Evolutionary conservation across 2,329 filamentous ascomycete genomes (phyloP).

Genomic region (Arachnopeziza araneosa): DNA sequence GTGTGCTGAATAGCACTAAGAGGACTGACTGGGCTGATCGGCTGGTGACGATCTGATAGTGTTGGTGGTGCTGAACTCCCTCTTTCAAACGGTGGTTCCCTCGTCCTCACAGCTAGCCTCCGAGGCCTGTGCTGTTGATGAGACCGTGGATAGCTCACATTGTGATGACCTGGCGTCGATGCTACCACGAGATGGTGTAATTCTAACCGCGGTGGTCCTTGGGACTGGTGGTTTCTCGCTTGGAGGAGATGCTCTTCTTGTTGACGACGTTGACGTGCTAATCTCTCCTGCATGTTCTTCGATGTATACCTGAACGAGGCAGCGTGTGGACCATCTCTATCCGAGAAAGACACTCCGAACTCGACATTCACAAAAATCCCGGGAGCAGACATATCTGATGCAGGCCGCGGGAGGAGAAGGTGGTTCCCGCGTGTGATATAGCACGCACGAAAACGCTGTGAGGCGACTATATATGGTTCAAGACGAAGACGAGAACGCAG

Average conservation of each 20-base stretch:
- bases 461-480: no score
- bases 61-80: constrained; percentile 26
- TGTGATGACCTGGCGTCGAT: constrained; percentile 4
- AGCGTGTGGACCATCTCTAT: constrained; percentile 19
- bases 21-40: constrained; percentile 6
- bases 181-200: constrained; percentile 4
- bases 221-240: constrained; percentile 1
- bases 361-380: constrained; percentile 27
- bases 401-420: background rate
- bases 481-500: background rate
- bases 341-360: constrained; percentile 25
- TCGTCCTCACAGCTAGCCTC: constrained; percentile 11
- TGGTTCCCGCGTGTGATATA: background rate
- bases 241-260: constrained; percentile 13
- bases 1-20: constrained; percentile 16
- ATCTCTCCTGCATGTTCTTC: constrained; percentile 23
- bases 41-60: constrained; percentile 15
- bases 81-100: constrained; percentile 11
- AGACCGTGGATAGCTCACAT: background rate
- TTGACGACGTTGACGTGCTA: constrained; percentile 13
- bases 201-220: background rate
- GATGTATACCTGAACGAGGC: constrained; percentile 23
- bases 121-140: constrained; percentile 7
- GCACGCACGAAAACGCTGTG: no score
- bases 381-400: constrained; percentile 7